Percentiles rank a stretch among this genome's conserved stretches.
Conservation (phyloP, 2,329 filamentous ascomycete species). For the Macrophomina pseudophaseolina region DNA sequence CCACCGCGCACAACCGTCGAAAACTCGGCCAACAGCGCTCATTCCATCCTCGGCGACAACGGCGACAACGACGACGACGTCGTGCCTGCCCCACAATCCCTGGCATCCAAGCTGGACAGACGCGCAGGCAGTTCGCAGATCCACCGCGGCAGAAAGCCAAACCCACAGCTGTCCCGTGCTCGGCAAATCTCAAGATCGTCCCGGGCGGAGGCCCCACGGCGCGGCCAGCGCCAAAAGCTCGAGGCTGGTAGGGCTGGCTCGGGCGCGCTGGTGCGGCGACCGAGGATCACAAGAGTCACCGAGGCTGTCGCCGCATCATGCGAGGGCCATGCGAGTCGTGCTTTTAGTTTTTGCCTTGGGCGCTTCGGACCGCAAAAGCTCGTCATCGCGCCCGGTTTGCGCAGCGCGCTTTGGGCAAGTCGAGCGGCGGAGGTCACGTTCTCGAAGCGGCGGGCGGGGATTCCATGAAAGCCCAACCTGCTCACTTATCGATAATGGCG, state of each 20-base stretch:
- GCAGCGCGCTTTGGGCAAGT: constrained; percentile 9
- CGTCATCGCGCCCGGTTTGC: neutral
- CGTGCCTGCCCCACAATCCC: neutral
- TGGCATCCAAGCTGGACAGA: neutral
- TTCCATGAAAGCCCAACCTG: constrained; percentile 19
- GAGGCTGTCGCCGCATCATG: constrained; percentile 21
- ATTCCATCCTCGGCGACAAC: neutral
- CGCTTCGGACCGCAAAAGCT: constrained; percentile 11
- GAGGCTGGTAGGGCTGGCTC: constrained; percentile 21
- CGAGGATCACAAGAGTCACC: constrained; percentile 1
- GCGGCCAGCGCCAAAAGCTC: constrained; percentile 12
- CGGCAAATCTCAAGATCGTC: constrained; percentile 24
- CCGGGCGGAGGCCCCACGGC: constrained; percentile 12
- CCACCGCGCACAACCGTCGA: constrained; percentile 13
- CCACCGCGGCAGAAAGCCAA: constrained; percentile 5
- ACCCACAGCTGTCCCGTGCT: constrained; percentile 21
- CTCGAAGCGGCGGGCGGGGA: constrained; percentile 8
- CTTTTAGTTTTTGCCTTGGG: neutral
- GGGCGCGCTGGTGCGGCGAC: neutral
- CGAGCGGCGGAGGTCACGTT: constrained; percentile 18
- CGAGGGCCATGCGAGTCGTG: constrained; percentile 12
- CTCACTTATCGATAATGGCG: constrained; percentile 11
- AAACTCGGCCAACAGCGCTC: constrained; percentile 6
- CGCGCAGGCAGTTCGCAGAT: constrained; percentile 11
- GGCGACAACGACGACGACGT: no score